Percentiles rank a stretch among this genome's conserved stretches.
phyloP scores from a whole-genome alignment of 1,284 basidiomycete species.

The Trametes pubescens region DNA sequence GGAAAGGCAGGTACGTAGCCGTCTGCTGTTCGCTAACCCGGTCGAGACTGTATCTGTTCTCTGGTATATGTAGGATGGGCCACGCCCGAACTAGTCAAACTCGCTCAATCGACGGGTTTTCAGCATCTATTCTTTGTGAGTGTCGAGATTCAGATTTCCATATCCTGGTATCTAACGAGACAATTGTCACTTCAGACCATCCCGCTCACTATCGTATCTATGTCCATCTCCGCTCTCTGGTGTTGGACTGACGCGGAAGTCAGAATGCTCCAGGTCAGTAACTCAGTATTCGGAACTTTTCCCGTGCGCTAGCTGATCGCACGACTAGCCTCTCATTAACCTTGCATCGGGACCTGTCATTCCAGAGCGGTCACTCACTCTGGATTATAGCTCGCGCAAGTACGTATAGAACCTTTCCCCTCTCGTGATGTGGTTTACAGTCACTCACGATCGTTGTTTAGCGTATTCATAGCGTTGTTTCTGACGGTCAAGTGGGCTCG shows the following conservation, averaged over 20 bases:
- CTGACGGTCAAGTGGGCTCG: not conserved
- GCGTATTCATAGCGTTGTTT: constrained; percentile 1
- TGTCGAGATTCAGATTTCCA: not conserved
- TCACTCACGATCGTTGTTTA: not conserved
- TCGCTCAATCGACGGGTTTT: not conserved
- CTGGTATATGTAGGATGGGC: not conserved
- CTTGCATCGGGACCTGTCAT: not conserved
- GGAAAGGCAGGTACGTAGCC: no score
- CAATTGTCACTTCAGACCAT: not conserved
- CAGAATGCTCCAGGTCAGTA: constrained; percentile 5
- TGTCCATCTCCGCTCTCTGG: not conserved
- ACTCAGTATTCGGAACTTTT: no score
- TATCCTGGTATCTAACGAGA: not conserved
- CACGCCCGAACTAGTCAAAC: not conserved
- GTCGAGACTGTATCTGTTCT: not conserved
- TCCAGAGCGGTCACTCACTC: constrained; percentile 5
- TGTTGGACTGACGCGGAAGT: constrained; percentile 1
- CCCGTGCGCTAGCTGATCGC: not conserved
- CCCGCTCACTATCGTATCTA: not conserved
- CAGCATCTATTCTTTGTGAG: not conserved
- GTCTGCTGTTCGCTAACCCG: no score
- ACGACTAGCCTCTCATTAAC: constrained; percentile 10
- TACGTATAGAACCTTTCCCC: not conserved
- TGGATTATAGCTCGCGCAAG: constrained; percentile 4
- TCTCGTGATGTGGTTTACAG: not conserved